Conservation (phyloP, 495 filamentous ascomycete genomes). For the Friedmanniomyces endolithicus region DNA sequence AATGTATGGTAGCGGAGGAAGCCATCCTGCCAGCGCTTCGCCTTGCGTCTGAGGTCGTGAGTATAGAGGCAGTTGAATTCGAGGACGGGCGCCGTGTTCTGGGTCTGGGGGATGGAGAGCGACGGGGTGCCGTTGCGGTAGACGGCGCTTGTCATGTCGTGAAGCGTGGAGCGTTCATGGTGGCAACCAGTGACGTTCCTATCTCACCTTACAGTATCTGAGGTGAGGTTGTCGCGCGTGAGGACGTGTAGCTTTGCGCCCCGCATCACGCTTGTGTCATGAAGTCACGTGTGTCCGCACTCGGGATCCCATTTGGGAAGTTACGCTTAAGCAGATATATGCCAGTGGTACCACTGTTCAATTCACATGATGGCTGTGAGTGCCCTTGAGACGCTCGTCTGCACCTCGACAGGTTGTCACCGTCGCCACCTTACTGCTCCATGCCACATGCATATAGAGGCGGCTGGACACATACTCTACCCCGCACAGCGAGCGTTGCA, state of each 20-base stretch:
- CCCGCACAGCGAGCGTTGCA: background rate
- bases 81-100: conserved; percentile 61
- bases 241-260: background rate
- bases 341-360: too few relatives aligned
- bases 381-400: too few relatives aligned
- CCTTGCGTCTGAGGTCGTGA: conserved; percentile 68
- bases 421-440: too few relatives aligned
- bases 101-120: conserved; percentile 27
- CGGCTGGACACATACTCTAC: background rate
- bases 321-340: too few relatives aligned
- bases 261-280: background rate
- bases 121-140: conserved; percentile 15
- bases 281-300: background rate
- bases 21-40: conserved; percentile 90
- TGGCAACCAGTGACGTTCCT: background rate
- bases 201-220: background rate
- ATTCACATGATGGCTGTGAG: too few relatives aligned
- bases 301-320: too few relatives aligned
- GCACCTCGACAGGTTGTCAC: too few relatives aligned
- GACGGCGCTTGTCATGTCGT: conserved; percentile 17
- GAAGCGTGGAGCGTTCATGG: too few relatives aligned
- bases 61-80: conserved; percentile 80
- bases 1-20: conserved; percentile 76
- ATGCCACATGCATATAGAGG: background rate
- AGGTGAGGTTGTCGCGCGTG: background rate